A percentile compares a stretch with the other conserved stretches of the same genome.
phyloP scores from a whole-genome alignment of 257 asterid species.

The Scutellaria minor region DNA sequence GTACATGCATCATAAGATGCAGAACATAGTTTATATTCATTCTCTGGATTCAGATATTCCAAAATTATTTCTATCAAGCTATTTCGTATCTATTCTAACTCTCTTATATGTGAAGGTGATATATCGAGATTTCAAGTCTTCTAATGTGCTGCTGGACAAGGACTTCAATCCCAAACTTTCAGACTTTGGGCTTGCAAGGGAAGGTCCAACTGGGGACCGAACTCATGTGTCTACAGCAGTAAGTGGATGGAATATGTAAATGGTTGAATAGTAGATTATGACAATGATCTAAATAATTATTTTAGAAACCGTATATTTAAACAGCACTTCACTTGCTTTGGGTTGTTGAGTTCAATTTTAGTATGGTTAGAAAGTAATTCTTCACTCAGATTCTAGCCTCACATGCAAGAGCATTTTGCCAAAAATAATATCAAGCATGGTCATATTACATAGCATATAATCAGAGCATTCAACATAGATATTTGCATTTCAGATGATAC shows the following conservation, averaged over 20 bases:
- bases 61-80: not conserved
- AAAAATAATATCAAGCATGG: not conserved
- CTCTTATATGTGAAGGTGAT: constrained; percentile 61
- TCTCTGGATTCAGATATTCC: not conserved
- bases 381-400: not conserved
- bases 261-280: constrained; percentile 15
- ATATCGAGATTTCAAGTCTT: constrained; percentile 88
- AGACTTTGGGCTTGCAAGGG: constrained; percentile 97
- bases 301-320: not conserved
- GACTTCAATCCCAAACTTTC: constrained; percentile 80
- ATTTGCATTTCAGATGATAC: no score
- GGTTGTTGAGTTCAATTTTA: constrained; percentile 7
- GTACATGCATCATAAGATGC: not conserved
- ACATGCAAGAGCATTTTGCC: constrained; percentile 2
- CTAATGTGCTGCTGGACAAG: constrained; percentile 83
- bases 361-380: constrained; percentile 6
- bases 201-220: constrained; percentile 77
- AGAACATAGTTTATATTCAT: not conserved
- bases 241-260: constrained; percentile 41
- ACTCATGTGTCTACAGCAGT: constrained; percentile 95
- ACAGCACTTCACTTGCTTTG: not conserved
- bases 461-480: not conserved
- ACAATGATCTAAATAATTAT: not conserved
- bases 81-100: constrained; percentile 9
- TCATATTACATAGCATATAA: not conserved